Base-by-base conservation (phyloP, 306 rosid species). In the Urtica urens region DNA sequence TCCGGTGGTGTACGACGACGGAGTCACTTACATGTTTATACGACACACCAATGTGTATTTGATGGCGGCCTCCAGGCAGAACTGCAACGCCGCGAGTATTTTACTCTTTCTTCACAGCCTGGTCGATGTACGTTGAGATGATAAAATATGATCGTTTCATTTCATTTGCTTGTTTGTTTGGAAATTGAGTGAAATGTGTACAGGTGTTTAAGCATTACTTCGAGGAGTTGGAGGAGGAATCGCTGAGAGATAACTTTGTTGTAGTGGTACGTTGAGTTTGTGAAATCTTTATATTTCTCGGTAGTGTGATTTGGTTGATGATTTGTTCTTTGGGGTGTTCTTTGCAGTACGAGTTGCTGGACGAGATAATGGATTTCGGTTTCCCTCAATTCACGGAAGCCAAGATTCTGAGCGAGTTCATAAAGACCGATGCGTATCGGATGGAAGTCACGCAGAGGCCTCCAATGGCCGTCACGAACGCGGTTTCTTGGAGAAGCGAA, bases 401-500 rank as follows among this genome's bases (percentile, higher is more conserved):
- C 0, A 78, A 71, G 72, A 84, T 84, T 57, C 87, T 84, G 7
- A 75, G 84, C 43, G 95, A 84, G 52, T 84, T 84, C 65, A 84
- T 84, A 64, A 84, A 84, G 76, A 84, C 93, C 0, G 87, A 84
- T 68, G 95, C 93, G 23, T 84, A 84, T 51, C 81, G 79, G 77
- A 80, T 84, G 95, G 95, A 84, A 59, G 73, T 73, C 44, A 71
- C 78, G 0, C 95, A 84, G 62, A 76, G 93, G 45, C 95, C 95
- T 54, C 95, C 95, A 42, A 84, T 84, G 95, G 95, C 95, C 42
- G 95, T 84, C 28, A 84, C 95, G 11, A 84, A 84, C 66, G 93
- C 93, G 29, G 95, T 84, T 24, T 84, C 95, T 23, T 84, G 95
- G 95, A 92, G 93, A 24, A 80, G 95, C 21, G 95, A 84, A 78